phyloP scores from a whole-genome alignment of 2,329 filamentous ascomycete genomes.

The Gaeumannomyces tritici region DNA sequence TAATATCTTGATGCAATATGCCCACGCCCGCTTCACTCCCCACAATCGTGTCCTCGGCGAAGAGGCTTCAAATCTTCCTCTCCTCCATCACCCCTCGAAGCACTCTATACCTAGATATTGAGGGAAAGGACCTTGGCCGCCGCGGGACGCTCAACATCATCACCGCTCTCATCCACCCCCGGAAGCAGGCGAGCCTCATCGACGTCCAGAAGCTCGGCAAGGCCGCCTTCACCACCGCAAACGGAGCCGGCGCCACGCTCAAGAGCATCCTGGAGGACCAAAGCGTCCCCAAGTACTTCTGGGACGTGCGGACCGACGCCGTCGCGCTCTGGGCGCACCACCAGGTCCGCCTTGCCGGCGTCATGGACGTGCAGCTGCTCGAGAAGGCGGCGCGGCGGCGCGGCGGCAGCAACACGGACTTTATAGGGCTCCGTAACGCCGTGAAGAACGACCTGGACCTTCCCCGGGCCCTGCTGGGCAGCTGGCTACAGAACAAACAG shows the following conservation, averaged over 20 bases:
- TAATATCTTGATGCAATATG: not conserved
- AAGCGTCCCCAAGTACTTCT: slow-evolving; percentile 12
- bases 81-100: not conserved
- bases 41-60: not conserved
- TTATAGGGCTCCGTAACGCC: slow-evolving; percentile 8
- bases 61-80: not conserved
- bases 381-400: slow-evolving; percentile 14
- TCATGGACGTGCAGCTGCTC: slow-evolving; percentile 19
- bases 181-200: slow-evolving; percentile 8
- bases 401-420: slow-evolving; percentile 7
- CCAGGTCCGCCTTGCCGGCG: slow-evolving; percentile 12
- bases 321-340: slow-evolving; percentile 16
- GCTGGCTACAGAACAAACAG: too few relatives aligned
- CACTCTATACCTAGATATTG: slow-evolving; percentile 13
- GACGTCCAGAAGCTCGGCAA: slow-evolving; percentile 13
- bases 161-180: slow-evolving; percentile 9
- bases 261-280: slow-evolving; percentile 12
- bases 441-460: slow-evolving; percentile 5
- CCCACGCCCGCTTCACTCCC: too few relatives aligned
- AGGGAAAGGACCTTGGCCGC: slow-evolving; percentile 11
- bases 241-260: slow-evolving; percentile 8
- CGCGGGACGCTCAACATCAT: slow-evolving; percentile 12
- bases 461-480: too few relatives aligned
- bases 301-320: slow-evolving; percentile 17
- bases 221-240: slow-evolving; percentile 8